Base-by-base conservation (phyloP, 306 rosid species). In the Trifolium subterraneum region DNA sequence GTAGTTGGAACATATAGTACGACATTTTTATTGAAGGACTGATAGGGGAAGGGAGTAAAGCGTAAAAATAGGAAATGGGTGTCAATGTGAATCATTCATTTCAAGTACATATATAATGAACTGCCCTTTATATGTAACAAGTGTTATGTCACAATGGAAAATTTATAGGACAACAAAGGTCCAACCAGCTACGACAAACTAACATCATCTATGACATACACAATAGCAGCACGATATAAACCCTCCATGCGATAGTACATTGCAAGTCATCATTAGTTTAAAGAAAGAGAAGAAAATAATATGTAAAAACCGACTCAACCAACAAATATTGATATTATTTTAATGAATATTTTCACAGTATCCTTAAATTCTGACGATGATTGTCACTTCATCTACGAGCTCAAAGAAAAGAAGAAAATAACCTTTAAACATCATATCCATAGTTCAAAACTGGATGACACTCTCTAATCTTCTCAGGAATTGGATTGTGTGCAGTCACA, bases 161-260 rank as follows among this genome's bases (percentile, higher is more conserved):
- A 13, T 9, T 35, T 27, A 33, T 18, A 62, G 50, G 58, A 60
- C n/a, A 70, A 60, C n/a, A 70, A 64, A 56, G 47, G 44, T 71
- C 66, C 66, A 76, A 76, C 15, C 6, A 16, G 39, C 71, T 64
- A 76, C 14, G 71, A 76, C 74, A 76, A 81, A 31, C 2, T 27
- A 44, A 42, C 77, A 75, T 80, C 63, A 75, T 80, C 33, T 14
- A 12, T 73, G 68, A 54, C 68, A 65, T 11, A 47, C 66, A 47
- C 41, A 62, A 15, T 6, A 27, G 20, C 6, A 76, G 47, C 60
- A 22, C 13, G 31, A 44, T 10, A 60, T 31, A n/a, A 25, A 38
- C 33, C 33, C 18, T 52, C 55, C 63, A 80, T 69, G 73, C 73
- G 69, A 80, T 74, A 59, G 73, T 80, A 68, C 79, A 74, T 68